A percentile compares a stretch with the other conserved stretches of the same genome.
These are phyloP conservation scores for Auricularia cornea DNA, from an alignment of 768 basidiomycete species.

Conservation along the genomic window DNA sequence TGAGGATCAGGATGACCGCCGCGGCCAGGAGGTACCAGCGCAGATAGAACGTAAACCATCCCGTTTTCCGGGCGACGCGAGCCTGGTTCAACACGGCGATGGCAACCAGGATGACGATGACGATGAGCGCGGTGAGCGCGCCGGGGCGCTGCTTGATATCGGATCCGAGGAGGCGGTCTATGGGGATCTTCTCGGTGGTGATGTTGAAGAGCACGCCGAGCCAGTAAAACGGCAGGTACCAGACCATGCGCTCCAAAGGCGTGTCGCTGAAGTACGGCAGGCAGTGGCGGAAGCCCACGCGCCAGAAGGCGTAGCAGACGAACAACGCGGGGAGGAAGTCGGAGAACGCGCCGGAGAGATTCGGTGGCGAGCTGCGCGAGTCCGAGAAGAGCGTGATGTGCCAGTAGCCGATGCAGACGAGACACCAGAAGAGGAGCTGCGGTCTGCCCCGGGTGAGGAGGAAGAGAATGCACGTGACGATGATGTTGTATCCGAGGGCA, in stretches of 20 bases:
- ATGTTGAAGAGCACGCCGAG: conserved; percentile 67
- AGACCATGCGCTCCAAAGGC: conserved; percentile 64
- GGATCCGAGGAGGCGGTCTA: conserved; percentile 61
- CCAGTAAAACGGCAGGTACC: conserved; percentile 76
- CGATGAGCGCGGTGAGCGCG: conserved; percentile 56
- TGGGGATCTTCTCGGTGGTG: conserved; percentile 62
- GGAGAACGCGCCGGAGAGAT: conserved; percentile 61
- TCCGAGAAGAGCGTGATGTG: conserved; percentile 75
- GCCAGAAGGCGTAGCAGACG: conserved; percentile 73
- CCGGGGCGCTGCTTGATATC: conserved; percentile 61
- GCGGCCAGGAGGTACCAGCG: conserved; percentile 67
- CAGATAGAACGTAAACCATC: conserved; percentile 71
- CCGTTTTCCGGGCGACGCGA: conserved; percentile 76
- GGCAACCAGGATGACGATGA: conserved; percentile 56
- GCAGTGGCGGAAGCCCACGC: conserved; percentile 63
- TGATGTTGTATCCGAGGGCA: conserved; percentile 66
- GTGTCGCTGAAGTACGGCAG: conserved; percentile 58
- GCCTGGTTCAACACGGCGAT: conserved; percentile 63
- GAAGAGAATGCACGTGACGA: conserved; percentile 60
- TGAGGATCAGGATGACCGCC: conserved; percentile 54
- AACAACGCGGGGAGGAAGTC: conserved; percentile 74
- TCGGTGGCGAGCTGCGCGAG: conserved; percentile 56
- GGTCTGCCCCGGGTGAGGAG: conserved; percentile 63
- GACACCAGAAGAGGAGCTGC: conserved; percentile 61
- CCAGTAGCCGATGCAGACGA: conserved; percentile 84